Evolutionary conservation across 257 asterid species (phyloP).

Genomic region (Solanum boliviense): DNA sequence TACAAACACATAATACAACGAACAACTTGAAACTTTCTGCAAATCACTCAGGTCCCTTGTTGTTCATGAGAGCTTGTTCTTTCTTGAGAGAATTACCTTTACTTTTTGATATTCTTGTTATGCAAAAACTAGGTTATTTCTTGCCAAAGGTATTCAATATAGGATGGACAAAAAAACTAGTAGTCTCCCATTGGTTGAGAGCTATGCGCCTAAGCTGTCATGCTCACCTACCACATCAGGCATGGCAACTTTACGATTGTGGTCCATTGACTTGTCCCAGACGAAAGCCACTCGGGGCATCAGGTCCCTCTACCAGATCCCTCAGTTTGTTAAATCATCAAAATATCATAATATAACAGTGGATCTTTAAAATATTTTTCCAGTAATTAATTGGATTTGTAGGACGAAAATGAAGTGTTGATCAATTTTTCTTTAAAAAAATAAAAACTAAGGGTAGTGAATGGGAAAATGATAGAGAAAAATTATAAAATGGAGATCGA

Average conservation of each 20-base stretch:
- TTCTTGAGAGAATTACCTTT: not conserved
- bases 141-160: not conserved
- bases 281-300: not conserved
- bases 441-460: not conserved
- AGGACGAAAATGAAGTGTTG: not conserved
- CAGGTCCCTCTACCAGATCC: not conserved
- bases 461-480: not conserved
- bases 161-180: not conserved
- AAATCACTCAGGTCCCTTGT: not conserved
- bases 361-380: not conserved
- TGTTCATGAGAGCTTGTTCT: not conserved
- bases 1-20: too few relatives aligned
- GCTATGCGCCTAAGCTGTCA: not conserved
- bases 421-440: not conserved
- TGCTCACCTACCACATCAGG: not conserved
- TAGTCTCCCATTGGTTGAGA: not conserved
- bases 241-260: not conserved
- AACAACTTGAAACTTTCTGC: not conserved
- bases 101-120: not conserved
- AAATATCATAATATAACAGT: not conserved
- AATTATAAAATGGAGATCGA: not conserved
- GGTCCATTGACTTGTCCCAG: not conserved
- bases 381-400: not conserved
- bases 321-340: not conserved
- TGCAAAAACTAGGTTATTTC: not conserved